Percentiles rank a stretch among this genome's conserved stretches.
Evolutionary conservation across 805 yeast genomes (phyloP).

Genomic region (Suhomyces sp.): DNA sequence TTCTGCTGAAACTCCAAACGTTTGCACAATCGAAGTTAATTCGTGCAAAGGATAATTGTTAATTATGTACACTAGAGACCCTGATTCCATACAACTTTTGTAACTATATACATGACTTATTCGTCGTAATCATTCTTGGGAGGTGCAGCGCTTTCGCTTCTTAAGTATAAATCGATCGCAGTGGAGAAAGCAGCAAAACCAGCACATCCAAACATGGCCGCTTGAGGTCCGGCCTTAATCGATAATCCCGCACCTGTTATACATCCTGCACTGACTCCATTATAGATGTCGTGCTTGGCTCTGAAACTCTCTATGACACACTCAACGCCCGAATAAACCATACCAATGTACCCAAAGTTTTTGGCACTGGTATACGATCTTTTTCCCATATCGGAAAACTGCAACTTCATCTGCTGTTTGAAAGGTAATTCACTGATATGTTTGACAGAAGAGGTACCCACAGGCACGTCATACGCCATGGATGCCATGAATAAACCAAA

Average conservation of each 20-base stretch:
- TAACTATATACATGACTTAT: slow-evolving; percentile 14
- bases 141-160: slow-evolving; percentile 78
- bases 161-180: slow-evolving; percentile 82
- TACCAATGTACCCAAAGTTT: slow-evolving; percentile 90
- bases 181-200: slow-evolving; percentile 96
- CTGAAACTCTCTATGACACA: slow-evolving; percentile 82
- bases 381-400: slow-evolving; percentile 87
- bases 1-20: slow-evolving; percentile 23
- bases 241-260: slow-evolving; percentile 96
- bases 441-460: slow-evolving; percentile 52
- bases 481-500: slow-evolving; percentile 94
- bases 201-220: slow-evolving; percentile 89
- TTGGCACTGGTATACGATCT: slow-evolving; percentile 88
- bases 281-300: slow-evolving; percentile 88
- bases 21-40: neutral
- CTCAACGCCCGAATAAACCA: slow-evolving; percentile 88
- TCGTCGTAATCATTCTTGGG: slow-evolving; percentile 84
- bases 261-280: slow-evolving; percentile 92
- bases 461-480: slow-evolving; percentile 81
- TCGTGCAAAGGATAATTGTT: neutral
- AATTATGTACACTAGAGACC: slow-evolving; percentile 5
- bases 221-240: slow-evolving; percentile 88
- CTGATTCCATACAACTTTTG: slow-evolving; percentile 4
- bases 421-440: slow-evolving; percentile 82
- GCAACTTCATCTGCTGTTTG: slow-evolving; percentile 87